Percentiles rank a stretch among this genome's conserved stretches.
phyloP scores from a whole-genome alignment of 495 filamentous ascomycete species.

The Neurospora discreta region DNA sequence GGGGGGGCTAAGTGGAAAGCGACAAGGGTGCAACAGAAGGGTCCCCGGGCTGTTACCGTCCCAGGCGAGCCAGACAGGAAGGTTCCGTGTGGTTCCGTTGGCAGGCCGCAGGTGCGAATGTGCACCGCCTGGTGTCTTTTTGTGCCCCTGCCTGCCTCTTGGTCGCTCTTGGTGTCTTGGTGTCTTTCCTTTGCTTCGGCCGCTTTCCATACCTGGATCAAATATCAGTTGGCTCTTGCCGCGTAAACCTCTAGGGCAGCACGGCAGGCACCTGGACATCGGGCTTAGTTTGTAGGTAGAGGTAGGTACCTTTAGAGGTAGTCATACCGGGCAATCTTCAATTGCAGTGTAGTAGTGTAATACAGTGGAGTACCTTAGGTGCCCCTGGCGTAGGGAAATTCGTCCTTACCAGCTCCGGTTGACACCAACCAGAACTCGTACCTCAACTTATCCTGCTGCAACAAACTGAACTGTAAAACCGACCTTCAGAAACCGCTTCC shows the following conservation, averaged over 20 bases:
- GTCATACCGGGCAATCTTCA: too few species aligned
- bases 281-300: neutral
- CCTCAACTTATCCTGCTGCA: neutral
- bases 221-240: neutral
- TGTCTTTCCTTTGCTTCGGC: neutral
- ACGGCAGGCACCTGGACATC: neutral
- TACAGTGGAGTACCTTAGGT: neutral
- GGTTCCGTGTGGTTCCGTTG: neutral
- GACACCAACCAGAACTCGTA: neutral
- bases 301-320: neutral
- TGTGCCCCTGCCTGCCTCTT: too few species aligned
- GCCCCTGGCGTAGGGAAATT: neutral
- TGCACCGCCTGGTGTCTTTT: neutral
- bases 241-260: neutral
- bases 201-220: neutral
- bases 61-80: neutral
- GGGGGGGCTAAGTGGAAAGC: neutral
- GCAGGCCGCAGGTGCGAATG: neutral
- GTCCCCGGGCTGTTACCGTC: neutral
- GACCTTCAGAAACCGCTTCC: neutral
- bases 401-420: neutral
- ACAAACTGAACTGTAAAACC: neutral
- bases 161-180: too few species aligned
- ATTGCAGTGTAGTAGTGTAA: neutral
- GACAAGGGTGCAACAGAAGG: neutral